phyloP scores from a whole-genome alignment of 1,284 basidiomycete species.

The Megacollybia platyphylla region DNA sequence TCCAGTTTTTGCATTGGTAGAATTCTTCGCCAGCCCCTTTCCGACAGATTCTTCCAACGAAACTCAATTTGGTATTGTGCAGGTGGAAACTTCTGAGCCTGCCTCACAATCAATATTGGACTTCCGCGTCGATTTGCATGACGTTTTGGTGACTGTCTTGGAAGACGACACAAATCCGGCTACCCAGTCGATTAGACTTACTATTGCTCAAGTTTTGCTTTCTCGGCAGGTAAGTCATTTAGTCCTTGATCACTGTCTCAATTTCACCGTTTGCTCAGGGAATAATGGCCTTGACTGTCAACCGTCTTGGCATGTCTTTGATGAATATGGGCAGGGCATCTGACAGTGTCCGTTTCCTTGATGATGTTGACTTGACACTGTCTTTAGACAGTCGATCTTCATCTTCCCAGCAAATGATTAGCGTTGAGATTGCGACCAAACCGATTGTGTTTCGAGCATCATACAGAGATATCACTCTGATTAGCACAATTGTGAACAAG shows the following conservation, averaged over 20 bases:
- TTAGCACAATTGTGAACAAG: conserved; percentile 81
- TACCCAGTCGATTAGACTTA: conserved; percentile 82
- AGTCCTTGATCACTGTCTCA: neutral
- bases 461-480: conserved; percentile 85
- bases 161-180: conserved; percentile 75
- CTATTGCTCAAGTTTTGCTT: conserved; percentile 77
- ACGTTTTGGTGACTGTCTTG: conserved; percentile 83
- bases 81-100: conserved; percentile 10
- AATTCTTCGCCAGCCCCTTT: conserved; percentile 73
- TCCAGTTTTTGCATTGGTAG: conserved; percentile 79
- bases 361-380: conserved; percentile 84
- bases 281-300: conserved; percentile 74
- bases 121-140: conserved; percentile 85
- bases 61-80: conserved; percentile 1
- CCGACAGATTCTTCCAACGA: conserved; percentile 13
- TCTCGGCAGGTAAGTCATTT: conserved; percentile 68
- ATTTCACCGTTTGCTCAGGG: conserved; percentile 30
- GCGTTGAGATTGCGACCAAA: conserved; percentile 73
- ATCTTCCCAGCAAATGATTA: conserved; percentile 66
- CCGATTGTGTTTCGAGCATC: conserved; percentile 89
- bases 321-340: conserved; percentile 77
- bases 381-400: conserved; percentile 78
- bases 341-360: conserved; percentile 86
- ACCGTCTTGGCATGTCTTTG: conserved; percentile 88
- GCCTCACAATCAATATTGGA: conserved; percentile 21